These are phyloP conservation scores for Picochlorum sp. DNA, from an alignment of 139 green algal genomes.

Conservation along the genomic window DNA sequence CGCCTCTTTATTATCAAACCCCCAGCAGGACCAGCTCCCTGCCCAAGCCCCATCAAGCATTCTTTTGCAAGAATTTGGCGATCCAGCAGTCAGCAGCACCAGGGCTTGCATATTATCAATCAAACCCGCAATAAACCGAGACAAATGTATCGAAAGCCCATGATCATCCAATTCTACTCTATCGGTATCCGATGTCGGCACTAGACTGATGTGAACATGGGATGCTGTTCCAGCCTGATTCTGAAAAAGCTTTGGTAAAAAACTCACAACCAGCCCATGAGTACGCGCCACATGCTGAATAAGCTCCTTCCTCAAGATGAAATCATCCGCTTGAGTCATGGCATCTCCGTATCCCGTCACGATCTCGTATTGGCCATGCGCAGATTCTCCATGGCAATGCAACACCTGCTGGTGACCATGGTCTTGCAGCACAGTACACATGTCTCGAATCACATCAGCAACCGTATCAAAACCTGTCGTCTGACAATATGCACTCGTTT, in stretches of 20 bases:
- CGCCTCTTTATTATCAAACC: conserved; percentile 43
- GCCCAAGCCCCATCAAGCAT: conserved; percentile 37
- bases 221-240: conserved; percentile 34
- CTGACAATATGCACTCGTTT: conserved; percentile 31
- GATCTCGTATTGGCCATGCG: conserved; percentile 51
- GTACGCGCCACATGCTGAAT: conserved; percentile 24
- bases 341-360: conserved; percentile 8
- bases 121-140: conserved; percentile 45
- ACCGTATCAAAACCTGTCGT: conserved; percentile 17
- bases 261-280: conserved; percentile 33
- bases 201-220: conserved; percentile 57
- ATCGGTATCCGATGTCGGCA: not conserved
- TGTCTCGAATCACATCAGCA: conserved; percentile 25
- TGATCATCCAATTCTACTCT: too few species aligned
- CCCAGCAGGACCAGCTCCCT: conserved; percentile 46
- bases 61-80: conserved; percentile 35
- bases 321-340: conserved; percentile 32
- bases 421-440: conserved; percentile 22
- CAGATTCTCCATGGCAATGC: conserved; percentile 49
- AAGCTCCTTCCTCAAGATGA: conserved; percentile 42
- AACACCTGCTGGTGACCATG: conserved; percentile 31
- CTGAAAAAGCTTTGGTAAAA: conserved; percentile 42
- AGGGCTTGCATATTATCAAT: conserved; percentile 46
- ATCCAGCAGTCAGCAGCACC: conserved; percentile 41
- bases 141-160: too few species aligned